Evolutionary conservation across 192 early-diverging fungal species (phyloP).

Genomic region (Entomortierella parvispora): DNA sequence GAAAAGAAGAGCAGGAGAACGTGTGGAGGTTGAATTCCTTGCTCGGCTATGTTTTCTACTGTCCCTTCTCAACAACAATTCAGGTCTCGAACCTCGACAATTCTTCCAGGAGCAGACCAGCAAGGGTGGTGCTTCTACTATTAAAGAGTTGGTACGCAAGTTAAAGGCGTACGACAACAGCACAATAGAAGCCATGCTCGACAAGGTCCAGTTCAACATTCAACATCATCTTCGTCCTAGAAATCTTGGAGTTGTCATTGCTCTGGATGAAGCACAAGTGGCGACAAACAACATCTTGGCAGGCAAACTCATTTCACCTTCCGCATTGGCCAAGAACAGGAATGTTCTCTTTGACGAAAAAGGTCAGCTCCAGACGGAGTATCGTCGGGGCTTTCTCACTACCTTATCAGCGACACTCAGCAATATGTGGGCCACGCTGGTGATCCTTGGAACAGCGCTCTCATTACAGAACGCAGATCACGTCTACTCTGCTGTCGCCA

Average conservation of each 20-base stretch:
- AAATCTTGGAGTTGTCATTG: no score
- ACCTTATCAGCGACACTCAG: slow-evolving; percentile 22
- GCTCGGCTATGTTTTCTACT: slow-evolving; percentile 15
- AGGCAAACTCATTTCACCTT: slow-evolving; percentile 18
- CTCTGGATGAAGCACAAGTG: slow-evolving; percentile 23
- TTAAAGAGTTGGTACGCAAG: slow-evolving; percentile 8
- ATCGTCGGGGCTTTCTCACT: slow-evolving; percentile 45
- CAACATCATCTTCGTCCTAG: no score
- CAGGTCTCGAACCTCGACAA: slow-evolving; percentile 9
- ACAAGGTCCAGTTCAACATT: not conserved
- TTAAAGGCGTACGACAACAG: slow-evolving; percentile 3
- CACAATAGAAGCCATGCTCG: slow-evolving; percentile 24
- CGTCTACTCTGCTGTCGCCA: slow-evolving; percentile 27
- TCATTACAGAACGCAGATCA: slow-evolving; percentile 31
- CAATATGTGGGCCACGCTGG: slow-evolving; percentile 26
- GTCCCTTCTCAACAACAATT: slow-evolving; percentile 17
- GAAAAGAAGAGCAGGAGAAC: slow-evolving; percentile 9
- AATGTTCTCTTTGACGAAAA: not conserved
- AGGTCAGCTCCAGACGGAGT: not conserved
- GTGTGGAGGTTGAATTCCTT: slow-evolving; percentile 22
- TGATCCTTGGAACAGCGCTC: slow-evolving; percentile 40
- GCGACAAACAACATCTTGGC: slow-evolving; percentile 5
- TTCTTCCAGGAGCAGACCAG: slow-evolving; percentile 42
- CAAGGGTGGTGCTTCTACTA: slow-evolving; percentile 16
- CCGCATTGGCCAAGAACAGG: not conserved